phyloP scores from a whole-genome alignment of 352 stramenopile species.

The Phytophthora nicotianae region DNA sequence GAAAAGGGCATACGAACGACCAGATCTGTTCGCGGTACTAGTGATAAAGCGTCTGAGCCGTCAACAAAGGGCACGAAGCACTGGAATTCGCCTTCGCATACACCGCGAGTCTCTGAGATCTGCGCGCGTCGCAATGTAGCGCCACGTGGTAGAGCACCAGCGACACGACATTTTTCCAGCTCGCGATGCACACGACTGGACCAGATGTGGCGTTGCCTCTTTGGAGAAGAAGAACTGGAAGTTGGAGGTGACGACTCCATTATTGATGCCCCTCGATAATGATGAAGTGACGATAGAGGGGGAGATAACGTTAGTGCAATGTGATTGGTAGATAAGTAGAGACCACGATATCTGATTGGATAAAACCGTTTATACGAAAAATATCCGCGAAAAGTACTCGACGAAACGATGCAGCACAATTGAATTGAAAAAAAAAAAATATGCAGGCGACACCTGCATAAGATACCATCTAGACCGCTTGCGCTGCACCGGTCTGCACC shows the following conservation, averaged over 20 bases:
- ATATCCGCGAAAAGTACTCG: neutral
- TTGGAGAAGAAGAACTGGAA: slow-evolving; percentile 16
- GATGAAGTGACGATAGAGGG: slow-evolving; percentile 23
- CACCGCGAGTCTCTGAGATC: slow-evolving; percentile 53
- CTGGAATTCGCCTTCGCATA: slow-evolving; percentile 63
- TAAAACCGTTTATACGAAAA: slow-evolving; percentile 4
- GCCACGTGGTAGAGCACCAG: slow-evolving; percentile 39
- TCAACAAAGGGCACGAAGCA: slow-evolving; percentile 81
- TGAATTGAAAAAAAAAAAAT: slow-evolving; percentile 27
- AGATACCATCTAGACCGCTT: slow-evolving; percentile 9
- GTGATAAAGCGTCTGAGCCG: slow-evolving; percentile 64
- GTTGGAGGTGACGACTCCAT: slow-evolving; percentile 27
- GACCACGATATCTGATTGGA: slow-evolving; percentile 12
- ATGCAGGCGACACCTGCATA: slow-evolving; percentile 7
- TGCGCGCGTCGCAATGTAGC: slow-evolving; percentile 49
- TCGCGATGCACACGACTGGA: slow-evolving; percentile 71
- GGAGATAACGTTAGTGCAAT: slow-evolving; percentile 8
- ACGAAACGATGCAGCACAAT: slow-evolving; percentile 22
- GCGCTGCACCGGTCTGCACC: slow-evolving; percentile 10
- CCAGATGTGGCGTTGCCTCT: slow-evolving; percentile 76
- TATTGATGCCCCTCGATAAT: slow-evolving; percentile 3
- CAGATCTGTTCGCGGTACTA: slow-evolving; percentile 66
- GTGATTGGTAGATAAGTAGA: slow-evolving; percentile 19
- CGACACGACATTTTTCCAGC: slow-evolving; percentile 65
- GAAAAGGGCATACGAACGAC: slow-evolving; percentile 68